Evolutionary conservation across 768 basidiomycete genomes (phyloP), one percentile per base, ranked within the genome.

Genomic region (Paxillus rubicundulus): DNA sequence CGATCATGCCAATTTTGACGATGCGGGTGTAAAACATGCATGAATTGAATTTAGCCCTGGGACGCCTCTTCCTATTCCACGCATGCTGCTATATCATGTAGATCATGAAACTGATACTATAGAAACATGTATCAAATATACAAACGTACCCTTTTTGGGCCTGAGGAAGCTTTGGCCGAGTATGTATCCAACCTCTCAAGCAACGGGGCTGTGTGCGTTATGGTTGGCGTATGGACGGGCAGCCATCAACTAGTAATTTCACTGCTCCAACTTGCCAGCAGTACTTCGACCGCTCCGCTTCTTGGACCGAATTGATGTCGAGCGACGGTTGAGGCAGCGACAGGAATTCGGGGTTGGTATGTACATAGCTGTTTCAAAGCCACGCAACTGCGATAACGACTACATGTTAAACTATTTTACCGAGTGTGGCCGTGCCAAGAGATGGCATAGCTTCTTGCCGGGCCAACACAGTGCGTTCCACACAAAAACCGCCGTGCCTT

Each of bases 401-500:
- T 34, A 10, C 24, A 24, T 24, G 5, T 24, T 24, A 47, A 28
- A 44, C 24, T 9, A 14, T 2, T 45, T 40, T 48, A 16, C 18
- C 41, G 36, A 47, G 28, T 34, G 12, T 5, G n/a, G 17, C 8
- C n/a, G 17, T 36, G 48, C 48, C 54, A 50, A 57, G 56, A 47
- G 5, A 39, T 20, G 24, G 24, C 9, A 30, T 39, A 12, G 16
- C 12, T 45, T 36, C 32, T 17, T 36, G 45, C 7, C 20, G 24
- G 24, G 4, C 24, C 32, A 47, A 14, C 27, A 24, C 4, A 13
- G 13, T 24, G 36, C 18, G 34, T 6, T 34, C 37, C 47, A 30
- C 17, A 32, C 48, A 37, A 55, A 49, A 30, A 30, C 53, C 47
- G 54, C 53, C 27, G 48, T 49, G 47, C 47, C 28, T 33, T 28